phyloP scores from a whole-genome alignment of 2,329 filamentous ascomycete species.

The Pyrenochaeta sp. region DNA sequence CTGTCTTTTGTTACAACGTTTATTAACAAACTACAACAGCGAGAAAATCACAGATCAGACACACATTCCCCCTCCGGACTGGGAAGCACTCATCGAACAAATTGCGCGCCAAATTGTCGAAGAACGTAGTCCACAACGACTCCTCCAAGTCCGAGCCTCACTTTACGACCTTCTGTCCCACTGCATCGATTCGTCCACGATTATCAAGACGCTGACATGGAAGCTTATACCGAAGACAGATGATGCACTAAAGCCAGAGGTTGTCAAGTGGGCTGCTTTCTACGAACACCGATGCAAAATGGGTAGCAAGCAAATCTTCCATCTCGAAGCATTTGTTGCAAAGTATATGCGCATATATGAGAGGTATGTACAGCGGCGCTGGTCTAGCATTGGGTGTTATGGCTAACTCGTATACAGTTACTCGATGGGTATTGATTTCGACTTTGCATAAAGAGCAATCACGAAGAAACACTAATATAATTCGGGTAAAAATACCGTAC shows the following conservation, averaged over 20 bases:
- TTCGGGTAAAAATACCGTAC: not conserved
- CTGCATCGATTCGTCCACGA: constrained; percentile 93
- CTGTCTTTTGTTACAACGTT: not conserved
- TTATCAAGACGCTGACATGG: constrained; percentile 94
- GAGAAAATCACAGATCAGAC: constrained; percentile 90
- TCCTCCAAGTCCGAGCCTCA: constrained; percentile 87
- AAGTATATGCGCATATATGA: constrained; percentile 98
- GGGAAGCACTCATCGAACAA: constrained; percentile 89
- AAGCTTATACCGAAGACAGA: constrained; percentile 89
- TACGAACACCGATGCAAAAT: constrained; percentile 95
- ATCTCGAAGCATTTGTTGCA: constrained; percentile 96
- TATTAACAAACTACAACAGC: constrained; percentile 58
- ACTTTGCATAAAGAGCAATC: constrained; percentile 25
- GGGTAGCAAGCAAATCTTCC: constrained; percentile 95
- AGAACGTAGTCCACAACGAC: constrained; percentile 88
- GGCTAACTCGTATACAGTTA: constrained; percentile 44
- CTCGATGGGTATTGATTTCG: constrained; percentile 75
- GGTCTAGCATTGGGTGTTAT: not conserved
- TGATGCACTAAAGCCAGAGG: constrained; percentile 86
- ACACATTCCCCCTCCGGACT: constrained; percentile 92
- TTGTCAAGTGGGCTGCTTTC: constrained; percentile 95
- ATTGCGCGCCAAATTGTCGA: constrained; percentile 93
- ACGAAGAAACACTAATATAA: not conserved
- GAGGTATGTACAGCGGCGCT: constrained; percentile 66
- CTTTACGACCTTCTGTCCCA: constrained; percentile 98